phyloP scores from a whole-genome alignment of 768 basidiomycete species.

The Trametes maxima region DNA sequence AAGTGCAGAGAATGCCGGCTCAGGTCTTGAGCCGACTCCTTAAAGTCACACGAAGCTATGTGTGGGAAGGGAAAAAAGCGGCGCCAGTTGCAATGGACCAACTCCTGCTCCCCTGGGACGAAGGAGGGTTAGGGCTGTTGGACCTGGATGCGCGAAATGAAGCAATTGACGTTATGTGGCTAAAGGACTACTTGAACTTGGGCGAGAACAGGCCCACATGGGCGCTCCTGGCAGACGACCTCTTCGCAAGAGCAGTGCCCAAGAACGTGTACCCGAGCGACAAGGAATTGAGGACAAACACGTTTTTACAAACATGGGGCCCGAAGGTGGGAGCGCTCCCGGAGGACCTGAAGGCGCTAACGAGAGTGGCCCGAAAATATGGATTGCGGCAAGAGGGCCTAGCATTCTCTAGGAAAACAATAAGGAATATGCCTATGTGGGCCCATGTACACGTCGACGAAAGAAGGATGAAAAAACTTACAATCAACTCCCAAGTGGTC shows the following conservation, averaged over 20 bases:
- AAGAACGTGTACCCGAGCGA: not conserved
- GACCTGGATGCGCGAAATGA: slow-evolving; percentile 13
- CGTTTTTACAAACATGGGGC: slow-evolving; percentile 13
- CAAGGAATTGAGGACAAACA: not conserved
- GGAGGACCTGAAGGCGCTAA: not conserved
- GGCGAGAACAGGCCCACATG: not conserved
- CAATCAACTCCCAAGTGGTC: not conserved
- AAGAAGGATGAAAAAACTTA: not conserved
- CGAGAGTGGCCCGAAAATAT: not conserved
- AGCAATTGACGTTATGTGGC: not conserved
- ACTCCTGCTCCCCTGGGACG: not conserved
- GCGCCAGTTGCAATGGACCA: not conserved
- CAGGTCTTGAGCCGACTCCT: not conserved
- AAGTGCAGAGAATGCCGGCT: slow-evolving; percentile 31
- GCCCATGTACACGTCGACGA: not conserved
- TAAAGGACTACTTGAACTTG: not conserved
- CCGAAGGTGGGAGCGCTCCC: not conserved
- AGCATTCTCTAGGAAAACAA: not conserved
- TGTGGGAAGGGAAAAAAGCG: slow-evolving; percentile 7
- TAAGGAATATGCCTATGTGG: slow-evolving; percentile 6
- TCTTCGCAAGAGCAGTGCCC: not conserved
- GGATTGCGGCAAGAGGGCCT: slow-evolving; percentile 1
- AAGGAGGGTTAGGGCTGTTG: slow-evolving; percentile 6
- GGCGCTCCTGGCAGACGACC: slow-evolving; percentile 10
- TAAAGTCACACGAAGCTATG: not conserved